Conservation (phyloP, 305 asterid genomes). For the Lippia alba region DNA sequence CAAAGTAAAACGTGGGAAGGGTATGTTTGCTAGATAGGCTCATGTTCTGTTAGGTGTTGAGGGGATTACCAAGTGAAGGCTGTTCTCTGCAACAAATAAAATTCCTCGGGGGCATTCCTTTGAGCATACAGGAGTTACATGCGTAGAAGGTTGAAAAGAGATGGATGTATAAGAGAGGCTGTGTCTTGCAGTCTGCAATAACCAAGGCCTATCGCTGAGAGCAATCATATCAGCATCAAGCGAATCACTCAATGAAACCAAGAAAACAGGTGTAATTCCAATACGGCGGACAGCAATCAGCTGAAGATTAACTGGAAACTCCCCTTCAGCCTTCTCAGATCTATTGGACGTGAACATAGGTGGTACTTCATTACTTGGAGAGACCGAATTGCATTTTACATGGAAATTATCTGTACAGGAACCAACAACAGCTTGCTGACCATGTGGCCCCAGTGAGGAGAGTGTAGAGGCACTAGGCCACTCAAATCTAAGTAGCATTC, state of each 20-base stretch:
- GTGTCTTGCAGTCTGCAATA: slow-evolving; percentile 94
- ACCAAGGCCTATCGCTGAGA: slow-evolving; percentile 99
- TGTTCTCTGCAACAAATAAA: slow-evolving; percentile 91
- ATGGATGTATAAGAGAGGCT: slow-evolving; percentile 94
- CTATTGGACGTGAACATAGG: slow-evolving; percentile 41
- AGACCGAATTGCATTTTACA: slow-evolving; percentile 37
- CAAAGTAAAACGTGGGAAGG: too few species aligned
- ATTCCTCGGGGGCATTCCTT: slow-evolving; percentile 89
- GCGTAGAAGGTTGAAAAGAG: slow-evolving; percentile 95
- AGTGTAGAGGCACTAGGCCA: slow-evolving; percentile 70
- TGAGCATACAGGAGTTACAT: slow-evolving; percentile 94
- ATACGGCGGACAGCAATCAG: slow-evolving; percentile 95
- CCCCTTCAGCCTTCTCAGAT: slow-evolving; percentile 54
- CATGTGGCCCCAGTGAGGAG: slow-evolving; percentile 43
- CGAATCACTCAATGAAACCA: slow-evolving; percentile 84
- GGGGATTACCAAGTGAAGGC: slow-evolving; percentile 89
- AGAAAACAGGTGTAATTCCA: slow-evolving; percentile 92
- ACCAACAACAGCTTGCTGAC: slow-evolving; percentile 45
- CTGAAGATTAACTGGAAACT: slow-evolving; percentile 69
- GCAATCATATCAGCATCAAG: slow-evolving; percentile 89
- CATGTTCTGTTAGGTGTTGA: too few species aligned
- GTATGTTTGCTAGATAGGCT: too few species aligned
- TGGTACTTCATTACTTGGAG: slow-evolving; percentile 47
- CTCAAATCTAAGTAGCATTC: slow-evolving; percentile 99
- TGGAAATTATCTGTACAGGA: slow-evolving; percentile 50